Percentiles rank a stretch among this genome's conserved stretches.
phyloP scores from a whole-genome alignment of 768 basidiomycete species.

The Macrocybe gigantea region DNA sequence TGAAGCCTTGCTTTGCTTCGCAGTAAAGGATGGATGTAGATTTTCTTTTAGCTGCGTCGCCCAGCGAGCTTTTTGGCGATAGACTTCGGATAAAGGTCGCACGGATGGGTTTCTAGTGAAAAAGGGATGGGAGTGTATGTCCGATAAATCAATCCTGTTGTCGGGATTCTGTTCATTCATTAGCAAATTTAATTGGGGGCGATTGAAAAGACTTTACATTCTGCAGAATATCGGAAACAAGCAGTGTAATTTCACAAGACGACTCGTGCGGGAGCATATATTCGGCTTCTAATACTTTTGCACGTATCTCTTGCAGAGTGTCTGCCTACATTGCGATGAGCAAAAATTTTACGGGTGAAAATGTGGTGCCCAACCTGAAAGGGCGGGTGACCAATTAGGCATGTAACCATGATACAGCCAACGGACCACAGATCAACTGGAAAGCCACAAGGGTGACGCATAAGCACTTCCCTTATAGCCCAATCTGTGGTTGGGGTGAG shows the following conservation, averaged over 20 bases:
- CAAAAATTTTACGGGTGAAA: neutral
- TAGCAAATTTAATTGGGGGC: neutral
- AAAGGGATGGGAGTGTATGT: constrained; percentile 10
- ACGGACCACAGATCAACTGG: constrained; percentile 42
- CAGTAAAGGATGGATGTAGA: too few species aligned
- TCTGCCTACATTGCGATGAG: constrained; percentile 9
- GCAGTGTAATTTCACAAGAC: constrained; percentile 18
- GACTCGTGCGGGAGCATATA: constrained; percentile 18
- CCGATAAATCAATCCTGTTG: constrained; percentile 9
- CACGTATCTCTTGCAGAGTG: constrained; percentile 12
- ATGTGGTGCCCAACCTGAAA: constrained; percentile 20
- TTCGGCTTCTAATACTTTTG: constrained; percentile 15
- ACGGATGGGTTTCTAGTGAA: constrained; percentile 4
- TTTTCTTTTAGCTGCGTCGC: too few species aligned
- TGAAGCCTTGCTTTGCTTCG: constrained; percentile 1
- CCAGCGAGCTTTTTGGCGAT: too few species aligned
- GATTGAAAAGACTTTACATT: constrained; percentile 13
- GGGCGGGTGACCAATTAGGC: constrained; percentile 27
- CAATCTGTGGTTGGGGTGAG: neutral
- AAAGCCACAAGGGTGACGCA: constrained; percentile 24
- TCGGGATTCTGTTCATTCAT: constrained; percentile 9
- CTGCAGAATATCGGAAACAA: constrained; percentile 21
- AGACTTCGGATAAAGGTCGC: neutral
- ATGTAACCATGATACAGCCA: constrained; percentile 33
- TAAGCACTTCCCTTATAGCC: constrained; percentile 31